Evolutionary conservation across 345 rosid genomes (phyloP), one percentile per base, ranked within the genome.

Genomic region (Anacardium occidentale): DNA sequence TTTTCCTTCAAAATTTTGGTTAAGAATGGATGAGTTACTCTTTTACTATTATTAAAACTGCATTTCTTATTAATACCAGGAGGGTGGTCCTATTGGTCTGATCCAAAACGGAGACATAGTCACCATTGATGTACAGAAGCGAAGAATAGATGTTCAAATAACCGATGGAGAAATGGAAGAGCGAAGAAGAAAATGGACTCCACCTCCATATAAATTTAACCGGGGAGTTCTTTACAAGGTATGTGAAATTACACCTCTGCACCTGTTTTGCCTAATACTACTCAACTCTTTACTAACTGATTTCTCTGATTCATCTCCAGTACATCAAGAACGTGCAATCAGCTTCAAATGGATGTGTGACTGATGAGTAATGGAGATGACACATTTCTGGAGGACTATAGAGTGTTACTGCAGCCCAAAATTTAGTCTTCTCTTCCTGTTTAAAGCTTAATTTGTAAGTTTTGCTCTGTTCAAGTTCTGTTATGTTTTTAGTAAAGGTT

Each of bases 51-150:
- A 15, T 62, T 18, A 47, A 48, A 11, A 69, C 10, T 8, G 57
- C 10, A 26, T 69, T 44, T 7, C 14, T 45, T 47, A 32, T 57
- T 29, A 60, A 67, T 64, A 79, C 20, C 83, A 95, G 99, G 99
- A 95, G 64, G 99, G 96, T 65, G 99, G 99, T 74, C 97, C 98
- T 1, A 95, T 95, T 10, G 99, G 96, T 80, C 85, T 95, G 44
- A 69, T 95, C 51, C 68, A 88, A 78, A 80, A 88, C 6, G 99
- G 98, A 70, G 98, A 93, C 79, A 65, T 84, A 68, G 87, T 95
- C 76, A 85, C 73, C 55, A 74, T 95, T 18, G 94, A 95, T 80
- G 90, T 95, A 60, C 80, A 77, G 73, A 89, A 88, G 77, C 87
- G 81, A 74, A 82, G 88, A 77, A 90, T 95, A 70, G 96, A 95